These are phyloP conservation scores for Ophiostoma himal-ulmi DNA, from an alignment of 2,329 filamentous ascomycete species.

Conservation along the genomic window DNA sequence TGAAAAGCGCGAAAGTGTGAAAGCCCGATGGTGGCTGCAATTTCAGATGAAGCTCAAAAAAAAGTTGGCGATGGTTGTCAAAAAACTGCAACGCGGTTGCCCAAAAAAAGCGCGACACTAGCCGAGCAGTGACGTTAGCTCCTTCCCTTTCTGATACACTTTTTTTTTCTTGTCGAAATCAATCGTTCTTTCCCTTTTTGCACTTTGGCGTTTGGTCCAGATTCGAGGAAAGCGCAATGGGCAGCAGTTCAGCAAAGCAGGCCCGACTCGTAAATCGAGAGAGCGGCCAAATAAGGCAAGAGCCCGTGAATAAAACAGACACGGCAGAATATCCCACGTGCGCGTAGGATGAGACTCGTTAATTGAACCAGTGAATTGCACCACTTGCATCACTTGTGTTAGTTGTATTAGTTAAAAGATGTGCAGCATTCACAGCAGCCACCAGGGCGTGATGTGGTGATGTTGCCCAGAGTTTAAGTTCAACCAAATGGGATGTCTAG, in stretches of 20 bases:
- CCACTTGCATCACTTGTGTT: background rate
- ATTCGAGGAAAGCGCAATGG: background rate
- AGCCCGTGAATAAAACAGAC: background rate
- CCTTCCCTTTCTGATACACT: background rate
- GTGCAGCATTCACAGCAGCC: background rate
- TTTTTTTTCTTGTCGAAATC: background rate
- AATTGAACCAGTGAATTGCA: background rate
- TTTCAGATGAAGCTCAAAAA: background rate
- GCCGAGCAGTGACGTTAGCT: background rate
- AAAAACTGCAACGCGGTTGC: background rate
- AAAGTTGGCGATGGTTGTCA: slow-evolving; percentile 1
- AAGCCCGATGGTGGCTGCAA: background rate
- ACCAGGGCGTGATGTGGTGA: background rate
- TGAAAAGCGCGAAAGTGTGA: background rate
- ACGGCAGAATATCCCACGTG: background rate
- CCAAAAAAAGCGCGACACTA: background rate
- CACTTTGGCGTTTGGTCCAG: background rate
- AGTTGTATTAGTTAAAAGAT: background rate
- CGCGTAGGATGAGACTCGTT: background rate
- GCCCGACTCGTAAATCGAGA: background rate
- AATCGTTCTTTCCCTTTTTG: background rate
- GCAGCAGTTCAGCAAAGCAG: background rate
- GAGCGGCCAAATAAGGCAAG: background rate
- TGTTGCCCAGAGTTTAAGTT: background rate
- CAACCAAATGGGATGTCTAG: background rate